Conservation (phyloP, 345 rosid genomes). For the Erucastrum elatum region DNA sequence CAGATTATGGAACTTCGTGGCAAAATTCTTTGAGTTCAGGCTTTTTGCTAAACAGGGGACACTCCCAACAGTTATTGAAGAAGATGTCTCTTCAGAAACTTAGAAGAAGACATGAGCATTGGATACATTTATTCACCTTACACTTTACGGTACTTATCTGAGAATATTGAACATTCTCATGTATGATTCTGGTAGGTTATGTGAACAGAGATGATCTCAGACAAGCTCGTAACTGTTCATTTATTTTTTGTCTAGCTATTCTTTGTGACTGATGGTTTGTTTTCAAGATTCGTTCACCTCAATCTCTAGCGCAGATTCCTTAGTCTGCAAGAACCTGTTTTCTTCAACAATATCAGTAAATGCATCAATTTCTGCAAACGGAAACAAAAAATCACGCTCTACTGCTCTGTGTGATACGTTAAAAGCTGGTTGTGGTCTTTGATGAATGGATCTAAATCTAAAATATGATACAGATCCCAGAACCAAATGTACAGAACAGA, state of each 20-base stretch:
- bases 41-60: conserved; percentile 68
- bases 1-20: conserved; percentile 84
- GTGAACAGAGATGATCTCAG: too few relatives aligned
- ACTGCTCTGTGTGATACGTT: too few relatives aligned
- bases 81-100: conserved; percentile 49
- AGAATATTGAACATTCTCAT: conserved; percentile 14
- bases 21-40: conserved; percentile 79
- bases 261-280: background rate
- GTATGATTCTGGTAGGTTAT: conserved; percentile 32
- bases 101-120: conserved; percentile 5
- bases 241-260: background rate
- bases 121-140: conserved; percentile 1
- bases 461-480: conserved; percentile 7
- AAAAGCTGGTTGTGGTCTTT: too few relatives aligned
- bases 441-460: conserved; percentile 5
- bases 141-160: conserved; percentile 24
- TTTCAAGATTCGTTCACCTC: conserved; percentile 59
- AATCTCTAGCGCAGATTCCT: conserved; percentile 74
- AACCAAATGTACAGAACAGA: conserved; percentile 21
- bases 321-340: conserved; percentile 43
- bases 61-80: conserved; percentile 80
- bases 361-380: too few relatives aligned
- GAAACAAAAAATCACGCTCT: too few relatives aligned
- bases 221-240: too few relatives aligned
- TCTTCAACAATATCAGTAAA: too few relatives aligned